Conservation (phyloP, 208 protist species). For the Zelonia costaricensis region DNA sequence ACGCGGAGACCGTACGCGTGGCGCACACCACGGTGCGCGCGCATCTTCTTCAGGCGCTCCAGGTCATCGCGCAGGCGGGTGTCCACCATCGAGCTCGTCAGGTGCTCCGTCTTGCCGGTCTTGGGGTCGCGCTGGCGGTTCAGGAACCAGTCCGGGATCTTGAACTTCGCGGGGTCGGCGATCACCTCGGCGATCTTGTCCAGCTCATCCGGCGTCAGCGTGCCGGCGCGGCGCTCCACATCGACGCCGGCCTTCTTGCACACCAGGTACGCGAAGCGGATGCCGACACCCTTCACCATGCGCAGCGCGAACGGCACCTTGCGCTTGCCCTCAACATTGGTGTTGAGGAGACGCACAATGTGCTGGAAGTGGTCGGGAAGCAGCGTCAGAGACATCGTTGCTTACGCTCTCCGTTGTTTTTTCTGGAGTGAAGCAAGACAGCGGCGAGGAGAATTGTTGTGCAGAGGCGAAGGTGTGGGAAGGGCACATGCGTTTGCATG, state of each 20-base stretch:
- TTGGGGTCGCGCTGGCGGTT: constrained; percentile 99
- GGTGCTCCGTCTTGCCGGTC: constrained; percentile 98
- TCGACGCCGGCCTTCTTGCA: constrained; percentile 99
- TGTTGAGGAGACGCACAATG: constrained; percentile 99
- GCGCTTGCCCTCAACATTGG: constrained; percentile 98
- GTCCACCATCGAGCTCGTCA: constrained; percentile 97
- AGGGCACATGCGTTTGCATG: too few relatives aligned
- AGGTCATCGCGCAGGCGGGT: constrained; percentile 99
- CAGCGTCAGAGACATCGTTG: constrained; percentile 44
- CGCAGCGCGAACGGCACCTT: constrained; percentile 98
- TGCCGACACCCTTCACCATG: constrained; percentile 99
- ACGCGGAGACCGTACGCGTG: constrained; percentile 99
- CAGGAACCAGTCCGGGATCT: constrained; percentile 99
- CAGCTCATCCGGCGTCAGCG: constrained; percentile 94
- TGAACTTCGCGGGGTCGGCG: constrained; percentile 98
- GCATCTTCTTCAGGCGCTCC: constrained; percentile 99
- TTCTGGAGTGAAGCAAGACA: too few relatives aligned
- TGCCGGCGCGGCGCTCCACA: constrained; percentile 94
- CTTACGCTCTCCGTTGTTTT: constrained; percentile 16
- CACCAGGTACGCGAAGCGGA: constrained; percentile 98
- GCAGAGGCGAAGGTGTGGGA: too few relatives aligned
- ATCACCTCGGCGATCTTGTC: constrained; percentile 98
- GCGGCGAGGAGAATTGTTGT: neutral
- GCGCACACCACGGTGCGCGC: constrained; percentile 98
- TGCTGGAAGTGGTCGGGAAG: constrained; percentile 97